Percentiles rank a stretch among this genome's conserved stretches.
Evolutionary conservation across 768 basidiomycete species (phyloP).

Genomic region (Rhodotorula diobovata): DNA sequence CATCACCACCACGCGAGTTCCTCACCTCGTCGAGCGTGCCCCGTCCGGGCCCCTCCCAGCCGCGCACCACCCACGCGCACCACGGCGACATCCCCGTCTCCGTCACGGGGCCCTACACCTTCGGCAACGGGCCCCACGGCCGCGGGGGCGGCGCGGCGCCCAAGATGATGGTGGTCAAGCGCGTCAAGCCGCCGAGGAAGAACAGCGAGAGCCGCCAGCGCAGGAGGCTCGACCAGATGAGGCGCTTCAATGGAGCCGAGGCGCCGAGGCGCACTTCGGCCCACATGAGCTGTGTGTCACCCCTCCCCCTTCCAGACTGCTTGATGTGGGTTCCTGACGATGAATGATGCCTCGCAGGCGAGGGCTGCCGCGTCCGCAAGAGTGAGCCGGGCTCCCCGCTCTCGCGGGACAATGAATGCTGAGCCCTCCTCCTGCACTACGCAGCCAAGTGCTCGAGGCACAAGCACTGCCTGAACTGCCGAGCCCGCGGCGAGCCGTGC

Average conservation of each 20-base stretch:
- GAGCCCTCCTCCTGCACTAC: neutral
- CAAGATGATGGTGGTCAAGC: too few relatives aligned
- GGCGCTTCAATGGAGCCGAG: neutral
- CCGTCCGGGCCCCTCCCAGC: too few relatives aligned
- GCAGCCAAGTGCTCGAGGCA: constrained; percentile 13
- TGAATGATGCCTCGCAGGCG: neutral
- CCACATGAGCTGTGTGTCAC: neutral
- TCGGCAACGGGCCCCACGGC: too few relatives aligned
- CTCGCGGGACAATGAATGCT: neutral
- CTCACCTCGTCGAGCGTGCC: too few relatives aligned
- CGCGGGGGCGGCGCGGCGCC: too few relatives aligned
- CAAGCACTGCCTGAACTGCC: neutral
- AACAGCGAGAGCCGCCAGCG: neutral
- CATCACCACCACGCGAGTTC: too few relatives aligned
- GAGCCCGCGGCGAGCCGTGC: neutral
- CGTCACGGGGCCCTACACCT: too few relatives aligned
- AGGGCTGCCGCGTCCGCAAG: constrained; percentile 8
- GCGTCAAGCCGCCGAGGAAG: too few relatives aligned
- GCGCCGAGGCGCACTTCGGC: neutral
- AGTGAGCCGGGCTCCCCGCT: neutral
- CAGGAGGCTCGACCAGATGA: neutral
- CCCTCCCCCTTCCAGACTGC: too few relatives aligned
- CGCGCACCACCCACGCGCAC: too few relatives aligned
- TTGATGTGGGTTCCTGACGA: neutral
- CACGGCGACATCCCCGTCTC: too few relatives aligned